These are phyloP conservation scores for Tolypocladium cylindrosporum DNA, from an alignment of 2,329 filamentous ascomycete genomes.

Conservation along the genomic window DNA sequence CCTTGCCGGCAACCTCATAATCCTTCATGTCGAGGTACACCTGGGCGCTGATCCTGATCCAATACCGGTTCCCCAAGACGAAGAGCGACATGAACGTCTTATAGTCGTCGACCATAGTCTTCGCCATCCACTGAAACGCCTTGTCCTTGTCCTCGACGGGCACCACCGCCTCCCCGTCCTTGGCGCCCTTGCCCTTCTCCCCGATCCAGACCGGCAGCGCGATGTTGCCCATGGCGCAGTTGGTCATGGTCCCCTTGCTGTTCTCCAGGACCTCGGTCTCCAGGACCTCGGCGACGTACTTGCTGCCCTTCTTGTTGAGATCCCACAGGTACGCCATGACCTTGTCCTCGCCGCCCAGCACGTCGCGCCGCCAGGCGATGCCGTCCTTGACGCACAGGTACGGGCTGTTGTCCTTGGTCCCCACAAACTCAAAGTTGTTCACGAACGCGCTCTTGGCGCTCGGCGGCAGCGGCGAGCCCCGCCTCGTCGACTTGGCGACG, in stretches of 20 bases:
- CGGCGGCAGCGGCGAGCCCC: constrained; percentile 31
- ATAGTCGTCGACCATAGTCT: constrained; percentile 44
- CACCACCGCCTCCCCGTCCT: constrained; percentile 18
- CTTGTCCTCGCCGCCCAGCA: constrained; percentile 62
- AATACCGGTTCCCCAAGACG: constrained; percentile 51
- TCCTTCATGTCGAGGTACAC: constrained; percentile 74
- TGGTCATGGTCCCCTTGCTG: constrained; percentile 44
- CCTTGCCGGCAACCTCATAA: constrained; percentile 58
- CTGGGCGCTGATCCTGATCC: constrained; percentile 68
- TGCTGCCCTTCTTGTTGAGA: constrained; percentile 55
- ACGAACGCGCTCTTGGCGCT: constrained; percentile 50
- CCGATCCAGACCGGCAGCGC: constrained; percentile 51
- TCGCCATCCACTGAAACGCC: constrained; percentile 48
- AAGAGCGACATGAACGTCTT: constrained; percentile 63
- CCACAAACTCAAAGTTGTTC: constrained; percentile 64
- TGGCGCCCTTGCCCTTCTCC: constrained; percentile 12
- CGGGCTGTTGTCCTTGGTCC: constrained; percentile 62
- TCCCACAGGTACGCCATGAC: constrained; percentile 54
- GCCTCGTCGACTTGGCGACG: constrained; percentile 28
- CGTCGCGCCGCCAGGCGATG: constrained; percentile 57
- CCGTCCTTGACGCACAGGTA: constrained; percentile 65
- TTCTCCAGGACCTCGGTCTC: constrained; percentile 68
- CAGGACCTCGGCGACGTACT: constrained; percentile 48
- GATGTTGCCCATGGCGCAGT: constrained; percentile 65
- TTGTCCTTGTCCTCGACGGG: constrained; percentile 18